phyloP scores from a whole-genome alignment of 2,329 filamentous ascomycete genomes.

The Colletotrichum horii region DNA sequence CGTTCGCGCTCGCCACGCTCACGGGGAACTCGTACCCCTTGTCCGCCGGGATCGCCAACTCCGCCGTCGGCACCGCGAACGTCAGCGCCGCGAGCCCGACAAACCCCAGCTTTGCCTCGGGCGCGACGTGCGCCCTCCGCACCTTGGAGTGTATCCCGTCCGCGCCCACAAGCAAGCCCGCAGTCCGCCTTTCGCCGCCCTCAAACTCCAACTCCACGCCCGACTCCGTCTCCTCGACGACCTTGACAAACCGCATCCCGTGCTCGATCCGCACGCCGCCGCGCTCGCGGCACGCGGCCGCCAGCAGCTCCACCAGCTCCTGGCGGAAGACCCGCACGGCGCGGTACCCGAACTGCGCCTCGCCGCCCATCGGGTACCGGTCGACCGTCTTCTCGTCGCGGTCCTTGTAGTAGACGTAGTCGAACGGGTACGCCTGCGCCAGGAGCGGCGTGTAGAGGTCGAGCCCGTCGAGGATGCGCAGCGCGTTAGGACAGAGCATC shows the following conservation, averaged over 20 bases:
- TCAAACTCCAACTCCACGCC: conserved; percentile 51
- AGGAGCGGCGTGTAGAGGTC: conserved; percentile 52
- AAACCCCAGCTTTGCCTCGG: conserved; percentile 53
- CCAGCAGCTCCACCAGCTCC: conserved; percentile 47
- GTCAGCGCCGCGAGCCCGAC: conserved; percentile 50
- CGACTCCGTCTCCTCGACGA: conserved; percentile 44
- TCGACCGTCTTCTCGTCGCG: conserved; percentile 35
- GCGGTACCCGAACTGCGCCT: conserved; percentile 54
- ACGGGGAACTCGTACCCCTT: conserved; percentile 44
- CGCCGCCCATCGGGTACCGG: conserved; percentile 52
- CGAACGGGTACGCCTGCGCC: conserved; percentile 54
- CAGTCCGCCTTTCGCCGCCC: conserved; percentile 45
- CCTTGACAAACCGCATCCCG: conserved; percentile 49
- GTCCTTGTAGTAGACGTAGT: conserved; percentile 51
- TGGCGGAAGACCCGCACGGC: conserved; percentile 60
- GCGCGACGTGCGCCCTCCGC: conserved; percentile 51
- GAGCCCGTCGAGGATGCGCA: conserved; percentile 56
- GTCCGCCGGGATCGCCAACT: conserved; percentile 36
- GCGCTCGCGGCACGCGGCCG: conserved; percentile 28
- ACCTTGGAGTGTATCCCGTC: conserved; percentile 66
- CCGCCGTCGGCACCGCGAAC: conserved; percentile 36
- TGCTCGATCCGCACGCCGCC: conserved; percentile 49
- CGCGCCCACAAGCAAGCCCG: conserved; percentile 56
- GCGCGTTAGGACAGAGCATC: conserved; percentile 64
- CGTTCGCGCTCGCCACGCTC: conserved; percentile 45